phyloP scores from a whole-genome alignment of 257 asterid species.

The Capsicum rhomboideum region DNA sequence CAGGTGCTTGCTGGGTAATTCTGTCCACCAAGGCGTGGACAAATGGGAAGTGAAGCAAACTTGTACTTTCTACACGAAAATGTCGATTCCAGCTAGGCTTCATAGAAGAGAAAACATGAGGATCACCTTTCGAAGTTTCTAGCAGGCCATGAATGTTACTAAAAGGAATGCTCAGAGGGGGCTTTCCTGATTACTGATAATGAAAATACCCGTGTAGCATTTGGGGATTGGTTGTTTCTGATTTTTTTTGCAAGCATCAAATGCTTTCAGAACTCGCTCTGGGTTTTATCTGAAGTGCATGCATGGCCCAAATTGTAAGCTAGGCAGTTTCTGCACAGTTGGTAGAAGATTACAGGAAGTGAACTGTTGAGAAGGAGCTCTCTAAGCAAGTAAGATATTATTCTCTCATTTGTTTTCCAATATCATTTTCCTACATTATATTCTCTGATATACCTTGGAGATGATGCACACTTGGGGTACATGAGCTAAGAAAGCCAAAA shows the following conservation, averaged over 20 bases:
- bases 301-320: constrained; percentile 96
- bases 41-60: neutral
- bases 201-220: neutral
- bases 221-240: neutral
- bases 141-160: too few species aligned
- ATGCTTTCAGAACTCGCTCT: neutral
- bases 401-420: neutral
- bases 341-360: constrained; percentile 94
- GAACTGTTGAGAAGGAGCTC: constrained; percentile 80
- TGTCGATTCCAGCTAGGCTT: constrained; percentile 1
- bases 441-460: too few species aligned
- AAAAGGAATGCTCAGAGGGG: neutral
- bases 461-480: neutral
- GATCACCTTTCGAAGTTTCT: neutral
- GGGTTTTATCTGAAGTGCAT: constrained; percentile 60
- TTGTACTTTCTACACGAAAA: neutral
- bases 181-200: neutral
- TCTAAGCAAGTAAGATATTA: constrained; percentile 64
- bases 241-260: neutral
- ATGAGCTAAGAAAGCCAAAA: neutral
- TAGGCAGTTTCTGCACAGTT: constrained; percentile 72
- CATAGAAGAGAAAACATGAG: neutral
- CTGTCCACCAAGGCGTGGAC: neutral
- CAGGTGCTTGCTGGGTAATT: neutral
- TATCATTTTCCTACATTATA: constrained; percentile 3